Evolutionary conservation across 768 basidiomycete genomes (phyloP), one percentile per base, ranked within the genome.

Genomic region (Hygrocybe coccinea): DNA sequence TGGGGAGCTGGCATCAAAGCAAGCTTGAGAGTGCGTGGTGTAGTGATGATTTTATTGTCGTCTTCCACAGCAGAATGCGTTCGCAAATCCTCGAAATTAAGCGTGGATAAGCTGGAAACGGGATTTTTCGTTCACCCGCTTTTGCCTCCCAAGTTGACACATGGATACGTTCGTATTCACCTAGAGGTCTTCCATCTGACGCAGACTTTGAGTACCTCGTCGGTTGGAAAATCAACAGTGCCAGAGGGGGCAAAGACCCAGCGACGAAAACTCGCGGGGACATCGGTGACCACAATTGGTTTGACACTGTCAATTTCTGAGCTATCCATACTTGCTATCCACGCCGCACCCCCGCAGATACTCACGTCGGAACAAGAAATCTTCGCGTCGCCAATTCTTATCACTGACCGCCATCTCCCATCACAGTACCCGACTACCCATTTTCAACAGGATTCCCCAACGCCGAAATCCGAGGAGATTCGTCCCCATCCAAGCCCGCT

Each of bases 371-470:
- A 50, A 38, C 44, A 33, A 15, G 33, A n/a, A 55, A 47, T 74
- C 45, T 56, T 62, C 17, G 80, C 84, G 22, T 76, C 79, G 12
- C 92, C 92, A 11, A 69, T 95, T 43, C 63, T 95, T 15, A 79
- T 93, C 47, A 84, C 83, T 9, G 93, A 95, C 63, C 77, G 76
- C n/a, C 69, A 81, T 58, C 79, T 95, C 15, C 65, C 74, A 12
- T 69, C 69, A 5, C 87, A 89, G 57, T 87, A 88, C 67, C 60
- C 75, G 35, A 50, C 65, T 17, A 55, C 57, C 5, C 80, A 81
- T 62, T 47, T 63, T 39, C 79, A 81, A 53, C 80, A 80, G 19
- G 65, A 65, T 37, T 57, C 69, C 8, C 44, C 56, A 21, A 63
- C 59, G 22, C 17, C 25, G 1, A 17, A 19, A 44, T 33, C 37